Conservation (phyloP, 306 rosid species). For the Carpinus viminea region DNA sequence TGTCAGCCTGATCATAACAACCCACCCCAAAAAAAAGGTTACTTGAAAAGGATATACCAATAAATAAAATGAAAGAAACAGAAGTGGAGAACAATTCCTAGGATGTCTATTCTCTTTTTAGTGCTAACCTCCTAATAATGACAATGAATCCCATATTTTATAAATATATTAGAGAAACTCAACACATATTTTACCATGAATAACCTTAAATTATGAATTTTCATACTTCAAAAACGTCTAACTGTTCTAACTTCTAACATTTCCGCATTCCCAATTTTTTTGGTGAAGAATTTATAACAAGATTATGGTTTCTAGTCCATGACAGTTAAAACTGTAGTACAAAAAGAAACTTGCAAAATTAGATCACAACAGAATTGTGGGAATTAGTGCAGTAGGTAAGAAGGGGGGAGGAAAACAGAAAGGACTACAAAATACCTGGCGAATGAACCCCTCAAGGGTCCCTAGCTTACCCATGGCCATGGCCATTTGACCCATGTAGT, state of each 20-base stretch:
- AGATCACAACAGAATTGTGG: neutral
- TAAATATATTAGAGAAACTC: neutral
- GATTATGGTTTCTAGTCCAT: neutral
- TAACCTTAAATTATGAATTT: neutral
- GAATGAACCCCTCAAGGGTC: slow-evolving; percentile 85
- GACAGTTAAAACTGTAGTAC: neutral
- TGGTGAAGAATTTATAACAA: neutral
- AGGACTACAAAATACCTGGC: slow-evolving; percentile 64
- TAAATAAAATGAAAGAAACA: neutral
- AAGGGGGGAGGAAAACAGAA: neutral
- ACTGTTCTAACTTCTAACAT: neutral
- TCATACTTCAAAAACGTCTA: neutral
- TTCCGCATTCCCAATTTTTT: neutral
- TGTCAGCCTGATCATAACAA: slow-evolving; percentile 69
- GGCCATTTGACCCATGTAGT: slow-evolving; percentile 99
- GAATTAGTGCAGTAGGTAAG: neutral
- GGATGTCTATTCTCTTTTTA: no score
- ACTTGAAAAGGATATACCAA: neutral
- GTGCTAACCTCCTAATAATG: no score
- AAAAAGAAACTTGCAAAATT: neutral
- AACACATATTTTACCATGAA: neutral
- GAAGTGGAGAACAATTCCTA: no score
- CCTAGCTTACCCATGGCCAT: slow-evolving; percentile 99
- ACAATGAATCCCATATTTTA: no score
- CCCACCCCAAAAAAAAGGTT: slow-evolving; percentile 18